Evolutionary conservation across 371 early-diverging fungal species (phyloP).

Genomic region (Vairimorpha ceranae): DNA sequence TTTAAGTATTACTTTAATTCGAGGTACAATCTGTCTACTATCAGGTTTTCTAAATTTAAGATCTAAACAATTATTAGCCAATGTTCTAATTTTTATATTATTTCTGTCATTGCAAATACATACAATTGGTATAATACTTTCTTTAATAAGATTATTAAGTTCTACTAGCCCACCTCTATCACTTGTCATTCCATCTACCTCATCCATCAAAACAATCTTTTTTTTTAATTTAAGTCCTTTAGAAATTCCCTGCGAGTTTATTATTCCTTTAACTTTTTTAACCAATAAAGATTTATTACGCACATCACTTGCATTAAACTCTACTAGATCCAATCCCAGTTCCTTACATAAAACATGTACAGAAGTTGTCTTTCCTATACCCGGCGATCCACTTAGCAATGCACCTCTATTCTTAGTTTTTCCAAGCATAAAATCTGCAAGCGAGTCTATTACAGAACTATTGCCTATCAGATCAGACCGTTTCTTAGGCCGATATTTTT

Average conservation of each 20-base stretch:
- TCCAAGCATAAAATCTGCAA: constrained; percentile 70
- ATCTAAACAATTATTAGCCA: constrained; percentile 79
- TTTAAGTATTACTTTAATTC: constrained; percentile 72
- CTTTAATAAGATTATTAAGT: constrained; percentile 78
- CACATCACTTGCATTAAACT: constrained; percentile 96
- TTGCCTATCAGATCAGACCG: constrained; percentile 84
- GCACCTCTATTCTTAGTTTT: constrained; percentile 66
- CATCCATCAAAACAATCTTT: constrained; percentile 88
- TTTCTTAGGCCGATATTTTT: constrained; percentile 79
- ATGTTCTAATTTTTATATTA: constrained; percentile 76
- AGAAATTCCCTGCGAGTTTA: constrained; percentile 26
- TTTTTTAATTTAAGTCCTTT: constrained; percentile 9
- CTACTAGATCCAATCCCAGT: constrained; percentile 75
- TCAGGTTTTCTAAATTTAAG: constrained; percentile 73
- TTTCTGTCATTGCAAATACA: constrained; percentile 95
- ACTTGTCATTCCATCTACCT: constrained; percentile 97
- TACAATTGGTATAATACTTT: constrained; percentile 83
- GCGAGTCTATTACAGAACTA: constrained; percentile 66
- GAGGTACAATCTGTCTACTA: constrained; percentile 67
- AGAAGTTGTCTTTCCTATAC: constrained; percentile 94
- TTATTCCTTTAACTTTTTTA: constrained; percentile 58
- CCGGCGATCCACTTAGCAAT: constrained; percentile 88
- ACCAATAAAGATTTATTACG: constrained; percentile 71
- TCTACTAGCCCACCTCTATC: constrained; percentile 92
- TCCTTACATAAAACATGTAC: constrained; percentile 76